Percentiles rank a stretch among this genome's conserved stretches.
Conservation (phyloP, 1,284 basidiomycete genomes). For the Sporisorium reilianum region DNA sequence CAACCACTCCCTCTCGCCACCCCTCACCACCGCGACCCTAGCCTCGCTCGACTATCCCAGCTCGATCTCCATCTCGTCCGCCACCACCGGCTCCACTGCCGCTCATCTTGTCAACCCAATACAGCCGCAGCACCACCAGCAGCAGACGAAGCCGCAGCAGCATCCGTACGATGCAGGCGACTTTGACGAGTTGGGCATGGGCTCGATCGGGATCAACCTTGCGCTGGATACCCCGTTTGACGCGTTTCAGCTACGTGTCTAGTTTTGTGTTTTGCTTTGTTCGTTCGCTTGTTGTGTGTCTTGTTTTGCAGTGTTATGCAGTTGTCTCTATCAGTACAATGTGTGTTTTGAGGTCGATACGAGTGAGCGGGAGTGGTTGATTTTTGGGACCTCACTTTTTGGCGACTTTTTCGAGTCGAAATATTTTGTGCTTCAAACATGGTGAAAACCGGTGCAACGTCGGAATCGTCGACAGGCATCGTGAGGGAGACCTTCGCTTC, state of each 20-base stretch:
- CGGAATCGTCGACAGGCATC: not conserved
- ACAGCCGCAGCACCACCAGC: slow-evolving; percentile 6
- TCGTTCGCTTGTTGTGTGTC: not conserved
- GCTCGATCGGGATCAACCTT: slow-evolving; percentile 1
- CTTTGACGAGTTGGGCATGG: not conserved
- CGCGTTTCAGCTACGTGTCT: slow-evolving; percentile 14
- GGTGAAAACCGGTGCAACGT: no score
- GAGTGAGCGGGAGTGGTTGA: not conserved
- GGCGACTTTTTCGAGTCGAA: not conserved
- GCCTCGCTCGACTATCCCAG: slow-evolving; percentile 17
- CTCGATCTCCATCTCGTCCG: not conserved
- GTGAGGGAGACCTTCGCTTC: no score
- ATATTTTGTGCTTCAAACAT: no score
- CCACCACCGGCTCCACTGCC: not conserved
- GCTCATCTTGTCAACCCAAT: no score
- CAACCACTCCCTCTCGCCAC: slow-evolving; percentile 31
- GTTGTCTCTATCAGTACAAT: not conserved
- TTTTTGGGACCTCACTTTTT: not conserved
- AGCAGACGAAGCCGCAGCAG: not conserved
- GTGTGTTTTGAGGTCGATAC: not conserved
- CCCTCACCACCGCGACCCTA: slow-evolving; percentile 15
- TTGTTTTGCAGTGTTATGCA: not conserved
- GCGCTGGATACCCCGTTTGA: slow-evolving; percentile 5
- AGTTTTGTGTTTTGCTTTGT: not conserved
- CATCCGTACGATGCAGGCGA: not conserved